A percentile compares a stretch with the other conserved stretches of the same genome.
These are phyloP conservation scores for Phaeotremella skinneri DNA, from an alignment of 768 basidiomycete species.

Conservation along the genomic window DNA sequence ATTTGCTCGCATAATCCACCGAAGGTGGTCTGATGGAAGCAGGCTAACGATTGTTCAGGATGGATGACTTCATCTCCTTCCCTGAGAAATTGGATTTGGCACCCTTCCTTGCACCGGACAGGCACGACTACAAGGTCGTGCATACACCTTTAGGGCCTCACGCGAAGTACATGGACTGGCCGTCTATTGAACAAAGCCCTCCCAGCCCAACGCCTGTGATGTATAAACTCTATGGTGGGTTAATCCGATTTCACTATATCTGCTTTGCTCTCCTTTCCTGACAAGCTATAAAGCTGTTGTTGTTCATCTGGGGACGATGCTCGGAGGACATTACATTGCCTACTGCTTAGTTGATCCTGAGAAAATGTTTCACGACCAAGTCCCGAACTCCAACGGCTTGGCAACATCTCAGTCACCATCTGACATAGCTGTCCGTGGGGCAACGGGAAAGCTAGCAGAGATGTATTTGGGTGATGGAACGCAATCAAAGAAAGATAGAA, in stretches of 20 bases:
- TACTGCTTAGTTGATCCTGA: constrained; percentile 57
- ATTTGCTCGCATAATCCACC: not conserved
- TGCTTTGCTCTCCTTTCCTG: not conserved
- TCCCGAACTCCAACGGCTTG: not conserved
- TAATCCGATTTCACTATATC: not conserved
- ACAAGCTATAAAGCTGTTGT: constrained; percentile 40
- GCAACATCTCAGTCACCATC: constrained; percentile 4
- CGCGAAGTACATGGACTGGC: constrained; percentile 48
- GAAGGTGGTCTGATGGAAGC: not conserved
- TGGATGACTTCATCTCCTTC: constrained; percentile 88
- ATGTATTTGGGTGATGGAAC: not conserved
- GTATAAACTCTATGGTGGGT: constrained; percentile 49
- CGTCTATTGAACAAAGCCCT: constrained; percentile 39
- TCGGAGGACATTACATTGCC: constrained; percentile 85
- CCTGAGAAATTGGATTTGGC: constrained; percentile 79
- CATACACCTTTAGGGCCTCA: constrained; percentile 36
- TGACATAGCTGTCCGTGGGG: constrained; percentile 6
- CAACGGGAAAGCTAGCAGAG: constrained; percentile 7
- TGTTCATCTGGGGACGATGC: constrained; percentile 54
- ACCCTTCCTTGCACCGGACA: constrained; percentile 77
- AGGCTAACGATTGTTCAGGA: constrained; percentile 56
- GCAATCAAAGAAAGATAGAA: constrained; percentile 35
- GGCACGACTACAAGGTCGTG: constrained; percentile 45
- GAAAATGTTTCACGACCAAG: constrained; percentile 23
- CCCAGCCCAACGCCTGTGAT: constrained; percentile 43